Evolutionary conservation across 2,329 filamentous ascomycete species (phyloP).

Genomic region (Akanthomyces muscarius): DNA sequence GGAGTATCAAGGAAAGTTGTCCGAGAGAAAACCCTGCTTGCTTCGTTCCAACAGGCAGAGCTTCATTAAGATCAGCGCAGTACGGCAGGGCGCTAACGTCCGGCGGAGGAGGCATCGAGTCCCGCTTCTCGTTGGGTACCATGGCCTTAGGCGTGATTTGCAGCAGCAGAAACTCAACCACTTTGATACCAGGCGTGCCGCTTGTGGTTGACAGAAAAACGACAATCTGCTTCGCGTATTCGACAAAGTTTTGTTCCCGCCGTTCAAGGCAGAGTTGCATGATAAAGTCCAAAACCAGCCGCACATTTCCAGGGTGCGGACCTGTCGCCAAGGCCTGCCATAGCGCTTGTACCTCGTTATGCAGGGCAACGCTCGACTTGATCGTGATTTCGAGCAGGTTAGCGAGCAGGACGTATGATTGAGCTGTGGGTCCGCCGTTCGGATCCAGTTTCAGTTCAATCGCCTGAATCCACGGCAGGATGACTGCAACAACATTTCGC

Average conservation of each 20-base stretch:
- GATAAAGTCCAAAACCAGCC: conserved; percentile 92
- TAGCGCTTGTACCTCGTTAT: conserved; percentile 94
- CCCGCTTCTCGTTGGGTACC: conserved; percentile 82
- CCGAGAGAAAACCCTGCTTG: conserved; percentile 88
- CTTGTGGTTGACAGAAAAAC: conserved; percentile 86
- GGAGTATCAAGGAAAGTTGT: conserved; percentile 84
- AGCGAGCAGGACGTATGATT: conserved; percentile 90
- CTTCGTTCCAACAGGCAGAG: conserved; percentile 83
- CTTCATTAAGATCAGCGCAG: conserved; percentile 76
- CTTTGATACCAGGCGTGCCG: conserved; percentile 73
- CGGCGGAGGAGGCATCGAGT: conserved; percentile 63
- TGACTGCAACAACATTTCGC: conserved; percentile 88
- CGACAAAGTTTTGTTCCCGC: conserved; percentile 95
- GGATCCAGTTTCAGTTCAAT: conserved; percentile 91
- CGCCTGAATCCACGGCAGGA: conserved; percentile 93
- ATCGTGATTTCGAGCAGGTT: conserved; percentile 97
- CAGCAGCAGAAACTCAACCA: conserved; percentile 87
- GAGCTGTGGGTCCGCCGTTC: conserved; percentile 82
- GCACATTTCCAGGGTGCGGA: conserved; percentile 88
- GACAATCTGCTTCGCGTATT: conserved; percentile 96
- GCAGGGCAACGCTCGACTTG: conserved; percentile 78
- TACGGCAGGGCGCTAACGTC: conserved; percentile 78
- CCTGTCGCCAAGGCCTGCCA: conserved; percentile 96
- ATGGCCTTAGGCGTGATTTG: conserved; percentile 95
- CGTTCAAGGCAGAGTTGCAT: conserved; percentile 90